Conservation (phyloP, 371 early-diverging fungal species). For the Mucor racemosus region DNA sequence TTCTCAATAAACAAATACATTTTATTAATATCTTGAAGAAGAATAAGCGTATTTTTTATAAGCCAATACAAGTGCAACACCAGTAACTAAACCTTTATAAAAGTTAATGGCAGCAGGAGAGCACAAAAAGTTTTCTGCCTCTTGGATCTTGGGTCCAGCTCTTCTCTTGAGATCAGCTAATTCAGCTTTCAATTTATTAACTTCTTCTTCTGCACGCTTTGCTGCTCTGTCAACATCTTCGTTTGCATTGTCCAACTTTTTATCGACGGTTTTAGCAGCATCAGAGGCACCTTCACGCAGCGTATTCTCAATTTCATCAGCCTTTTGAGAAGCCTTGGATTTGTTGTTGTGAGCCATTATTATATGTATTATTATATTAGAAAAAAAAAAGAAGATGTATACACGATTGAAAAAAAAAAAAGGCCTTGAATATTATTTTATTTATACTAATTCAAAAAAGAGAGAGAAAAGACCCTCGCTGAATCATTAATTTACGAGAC, state of each 20-base stretch:
- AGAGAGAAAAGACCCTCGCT: not conserved
- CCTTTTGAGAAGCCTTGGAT: slow-evolving; percentile 4
- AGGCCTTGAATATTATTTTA: not conserved
- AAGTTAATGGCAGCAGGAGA: slow-evolving; percentile 45
- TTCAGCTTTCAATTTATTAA: slow-evolving; percentile 42
- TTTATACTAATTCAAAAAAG: not conserved
- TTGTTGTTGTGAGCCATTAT: slow-evolving; percentile 11
- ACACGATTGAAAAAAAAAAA: too few relatives aligned
- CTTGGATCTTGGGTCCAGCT: slow-evolving; percentile 45
- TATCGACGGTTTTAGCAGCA: slow-evolving; percentile 14
- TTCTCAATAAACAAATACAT: not conserved
- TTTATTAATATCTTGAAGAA: slow-evolving; percentile 1
- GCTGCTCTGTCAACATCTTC: slow-evolving; percentile 33
- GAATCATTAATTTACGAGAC: not conserved
- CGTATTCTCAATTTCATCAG: slow-evolving; percentile 18
- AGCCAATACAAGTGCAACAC: slow-evolving; percentile 25
- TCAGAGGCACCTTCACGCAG: not conserved
- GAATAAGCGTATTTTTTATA: slow-evolving; percentile 18
- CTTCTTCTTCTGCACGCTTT: slow-evolving; percentile 40
- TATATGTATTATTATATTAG: not conserved
- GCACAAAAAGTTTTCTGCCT: slow-evolving; percentile 43
- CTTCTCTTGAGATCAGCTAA: slow-evolving; percentile 36
- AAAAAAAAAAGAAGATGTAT: not conserved
- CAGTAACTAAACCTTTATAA: slow-evolving; percentile 40
- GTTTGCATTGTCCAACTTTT: slow-evolving; percentile 7